These are phyloP conservation scores for Aureobasidium sp. DNA, from an alignment of 2,329 filamentous ascomycete species.

Conservation along the genomic window DNA sequence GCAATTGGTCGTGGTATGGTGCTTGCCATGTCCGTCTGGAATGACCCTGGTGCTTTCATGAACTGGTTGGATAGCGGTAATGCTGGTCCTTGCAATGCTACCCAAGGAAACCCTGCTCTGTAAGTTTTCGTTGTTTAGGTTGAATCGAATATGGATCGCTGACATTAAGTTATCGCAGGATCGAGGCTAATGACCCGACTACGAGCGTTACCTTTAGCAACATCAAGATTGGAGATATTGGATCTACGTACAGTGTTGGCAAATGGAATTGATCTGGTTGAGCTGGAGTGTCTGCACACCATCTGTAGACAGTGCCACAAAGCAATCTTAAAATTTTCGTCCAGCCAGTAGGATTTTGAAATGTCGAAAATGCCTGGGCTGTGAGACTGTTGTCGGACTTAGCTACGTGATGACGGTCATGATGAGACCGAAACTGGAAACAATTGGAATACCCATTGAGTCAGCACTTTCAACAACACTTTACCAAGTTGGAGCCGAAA, in stretches of 20 bases:
- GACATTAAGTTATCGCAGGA: constrained; percentile 20
- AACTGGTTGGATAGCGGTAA: constrained; percentile 60
- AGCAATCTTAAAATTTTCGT: background rate
- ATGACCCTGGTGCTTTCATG: constrained; percentile 63
- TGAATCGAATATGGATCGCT: background rate
- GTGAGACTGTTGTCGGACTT: no score
- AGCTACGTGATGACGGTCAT: no score
- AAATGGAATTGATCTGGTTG: background rate
- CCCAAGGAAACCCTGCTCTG: constrained; percentile 45
- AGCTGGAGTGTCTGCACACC: background rate
- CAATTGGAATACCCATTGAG: no score
- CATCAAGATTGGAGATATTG: constrained; percentile 56
- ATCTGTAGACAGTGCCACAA: background rate
- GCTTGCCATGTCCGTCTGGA: constrained; percentile 58
- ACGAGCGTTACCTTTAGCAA: constrained; percentile 50
- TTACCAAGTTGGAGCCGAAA: no score
- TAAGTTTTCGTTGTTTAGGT: no score
- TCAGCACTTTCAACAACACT: no score
- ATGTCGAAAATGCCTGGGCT: no score
- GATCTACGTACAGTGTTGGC: constrained; percentile 38
- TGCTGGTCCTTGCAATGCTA: constrained; percentile 49
- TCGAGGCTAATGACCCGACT: constrained; percentile 41
- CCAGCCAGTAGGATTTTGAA: no score
- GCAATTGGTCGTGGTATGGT: constrained; percentile 55
- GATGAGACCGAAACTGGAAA: no score